A percentile compares a stretch with the other conserved stretches of the same genome.
phyloP scores from a whole-genome alignment of 257 asterid genomes.

The Primulina tabacum region DNA sequence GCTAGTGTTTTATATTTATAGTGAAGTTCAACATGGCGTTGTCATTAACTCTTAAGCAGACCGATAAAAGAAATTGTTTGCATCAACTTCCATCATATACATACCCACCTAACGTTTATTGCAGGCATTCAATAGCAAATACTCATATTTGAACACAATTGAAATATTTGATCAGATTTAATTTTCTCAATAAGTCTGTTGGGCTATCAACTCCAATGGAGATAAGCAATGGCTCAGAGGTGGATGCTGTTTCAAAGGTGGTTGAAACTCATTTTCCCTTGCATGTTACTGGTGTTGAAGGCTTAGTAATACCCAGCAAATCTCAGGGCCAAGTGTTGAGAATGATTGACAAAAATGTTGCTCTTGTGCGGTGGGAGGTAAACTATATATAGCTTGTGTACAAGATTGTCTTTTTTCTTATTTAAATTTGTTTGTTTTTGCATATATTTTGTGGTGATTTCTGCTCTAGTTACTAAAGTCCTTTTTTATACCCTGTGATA shows the following conservation, averaged over 20 bases:
- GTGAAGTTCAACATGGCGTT: constrained; percentile 9
- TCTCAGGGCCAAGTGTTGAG: constrained; percentile 79
- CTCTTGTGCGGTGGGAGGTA: constrained; percentile 98
- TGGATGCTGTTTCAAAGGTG: constrained; percentile 53
- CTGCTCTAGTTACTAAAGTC: not conserved
- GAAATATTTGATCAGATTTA: constrained; percentile 54
- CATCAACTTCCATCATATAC: not conserved
- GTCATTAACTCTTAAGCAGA: not conserved
- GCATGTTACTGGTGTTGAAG: constrained; percentile 68
- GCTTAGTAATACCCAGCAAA: constrained; percentile 70
- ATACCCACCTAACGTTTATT: not conserved
- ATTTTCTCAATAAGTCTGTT: constrained; percentile 78
- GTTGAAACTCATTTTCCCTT: constrained; percentile 52
- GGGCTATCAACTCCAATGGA: constrained; percentile 78
- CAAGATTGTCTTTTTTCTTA: constrained; percentile 13
- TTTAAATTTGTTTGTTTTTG: not conserved
- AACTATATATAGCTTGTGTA: not conserved
- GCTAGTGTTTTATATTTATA: not conserved
- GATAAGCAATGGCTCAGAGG: constrained; percentile 43
- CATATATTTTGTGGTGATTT: constrained; percentile 5
- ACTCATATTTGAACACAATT: constrained; percentile 5
- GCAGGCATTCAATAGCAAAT: constrained; percentile 16
- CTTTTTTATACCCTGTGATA: not conserved
- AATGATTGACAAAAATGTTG: constrained; percentile 57
- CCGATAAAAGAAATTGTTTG: not conserved